Evolutionary conservation across 2,329 filamentous ascomycete species (phyloP), one percentile per base, ranked within the genome.

Genomic region (Colletotrichum acutatum): DNA sequence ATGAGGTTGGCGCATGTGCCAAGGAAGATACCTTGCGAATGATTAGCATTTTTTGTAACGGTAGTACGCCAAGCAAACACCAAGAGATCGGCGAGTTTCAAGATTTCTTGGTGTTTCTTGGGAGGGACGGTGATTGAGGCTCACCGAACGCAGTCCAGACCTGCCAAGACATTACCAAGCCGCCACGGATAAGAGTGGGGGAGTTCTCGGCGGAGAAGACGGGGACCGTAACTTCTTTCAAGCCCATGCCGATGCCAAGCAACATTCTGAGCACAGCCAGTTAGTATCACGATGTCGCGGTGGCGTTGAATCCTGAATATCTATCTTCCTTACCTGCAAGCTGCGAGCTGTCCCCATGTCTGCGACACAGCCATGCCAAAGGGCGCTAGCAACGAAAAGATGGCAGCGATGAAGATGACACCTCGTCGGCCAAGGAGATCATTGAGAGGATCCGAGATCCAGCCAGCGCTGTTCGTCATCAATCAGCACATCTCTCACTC

Each of bases 1-100:
- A 87, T 89, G 34, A 93, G 84, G 77, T 93, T 93, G 74, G 91
- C 91, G 71, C 86, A 88, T 67, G 88, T 91, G 11, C 92, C 92
- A 24, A 93, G 83, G 80, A 93, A 91, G 76, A 93, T 92, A 53
- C 90, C 90, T 77, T 78, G 69, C 24, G 76, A 76, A 76, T 59
- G 53, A 71, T 26, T 72, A 52, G 19, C 26, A 19, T 53, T 65
- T 16, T 5, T 16, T 28, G 11, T n/a, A 14, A 5, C 9, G 26
- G 22, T 22, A 11, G 30, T 19, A 16, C 5, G 19, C 58, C 24
- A 60, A 19, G 32, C 24, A 1, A 7, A 24, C 2, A 37, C 52
- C 32, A 46, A 65, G 52, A 46, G 30, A 22, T 12, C 19, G 16
- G 54, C 46, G 32, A 34, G 32, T 12, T 1, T 34, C 32, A 34